A percentile compares a stretch with the other conserved stretches of the same genome.
Conservation (phyloP, 768 basidiomycete species). For the Pisolithus orientalis region DNA sequence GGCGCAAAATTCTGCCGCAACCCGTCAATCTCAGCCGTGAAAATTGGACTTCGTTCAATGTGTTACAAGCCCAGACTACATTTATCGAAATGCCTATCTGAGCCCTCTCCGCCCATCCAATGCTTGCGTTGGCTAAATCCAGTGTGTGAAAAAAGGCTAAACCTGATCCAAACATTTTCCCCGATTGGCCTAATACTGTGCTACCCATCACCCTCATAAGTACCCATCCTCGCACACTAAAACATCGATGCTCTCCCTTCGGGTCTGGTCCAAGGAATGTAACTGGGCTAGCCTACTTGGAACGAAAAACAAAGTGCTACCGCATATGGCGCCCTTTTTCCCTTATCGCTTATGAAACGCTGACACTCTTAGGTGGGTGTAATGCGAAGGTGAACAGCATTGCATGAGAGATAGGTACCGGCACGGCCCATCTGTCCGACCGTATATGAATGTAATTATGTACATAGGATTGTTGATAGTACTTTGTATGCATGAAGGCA, state of each 20-base stretch:
- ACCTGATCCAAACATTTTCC: background rate
- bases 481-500: background rate
- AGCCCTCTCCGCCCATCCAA: background rate
- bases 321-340: background rate
- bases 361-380: background rate
- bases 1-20: constrained; percentile 3
- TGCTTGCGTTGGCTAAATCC: background rate
- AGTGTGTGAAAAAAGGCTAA: background rate
- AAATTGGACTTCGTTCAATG: background rate
- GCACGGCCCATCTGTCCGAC: background rate
- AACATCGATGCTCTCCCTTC: no score
- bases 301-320: background rate
- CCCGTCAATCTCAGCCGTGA: constrained; percentile 2
- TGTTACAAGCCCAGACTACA: no score
- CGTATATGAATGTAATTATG: background rate
- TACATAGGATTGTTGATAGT: background rate
- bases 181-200: background rate
- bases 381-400: background rate
- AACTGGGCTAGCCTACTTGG: background rate
- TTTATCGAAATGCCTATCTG: constrained; percentile 12
- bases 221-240: no score
- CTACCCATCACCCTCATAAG: no score
- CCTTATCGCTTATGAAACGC: background rate
- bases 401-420: background rate
- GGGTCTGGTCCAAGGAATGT: background rate